phyloP scores from a whole-genome alignment of 1,139 yeast species.

The Blastobotrys aristatus region DNA sequence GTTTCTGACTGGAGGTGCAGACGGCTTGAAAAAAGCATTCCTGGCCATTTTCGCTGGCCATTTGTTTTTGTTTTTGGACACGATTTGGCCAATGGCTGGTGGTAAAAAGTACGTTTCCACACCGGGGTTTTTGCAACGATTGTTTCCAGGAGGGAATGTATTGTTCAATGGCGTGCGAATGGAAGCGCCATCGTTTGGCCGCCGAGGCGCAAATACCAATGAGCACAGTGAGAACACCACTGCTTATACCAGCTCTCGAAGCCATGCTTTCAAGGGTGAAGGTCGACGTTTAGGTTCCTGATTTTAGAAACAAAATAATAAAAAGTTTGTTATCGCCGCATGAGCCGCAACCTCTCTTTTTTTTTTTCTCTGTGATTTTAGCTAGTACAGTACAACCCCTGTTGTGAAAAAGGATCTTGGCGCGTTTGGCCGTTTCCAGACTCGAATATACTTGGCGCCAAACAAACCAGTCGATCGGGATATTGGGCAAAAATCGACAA shows the following conservation, averaged over 20 bases:
- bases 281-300: constrained; percentile 16
- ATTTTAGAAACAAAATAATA: background rate
- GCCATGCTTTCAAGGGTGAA: constrained; percentile 19
- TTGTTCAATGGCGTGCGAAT: background rate
- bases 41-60: constrained; percentile 37
- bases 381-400: too few relatives aligned
- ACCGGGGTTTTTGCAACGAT: constrained; percentile 23
- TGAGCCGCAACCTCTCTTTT: too few relatives aligned
- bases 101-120: constrained; percentile 24
- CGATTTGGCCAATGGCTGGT: constrained; percentile 25
- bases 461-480: too few relatives aligned
- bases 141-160: constrained; percentile 20
- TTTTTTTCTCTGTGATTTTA: too few relatives aligned
- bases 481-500: too few relatives aligned
- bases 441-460: too few relatives aligned
- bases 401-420: too few relatives aligned
- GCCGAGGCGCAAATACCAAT: too few relatives aligned
- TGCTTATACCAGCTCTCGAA: too few relatives aligned
- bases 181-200: background rate
- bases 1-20: constrained; percentile 30
- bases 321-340: too few relatives aligned
- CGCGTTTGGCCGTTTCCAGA: too few relatives aligned
- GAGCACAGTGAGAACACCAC: too few relatives aligned
- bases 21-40: constrained; percentile 24
- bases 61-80: constrained; percentile 30